Conservation (phyloP, 805 yeast species). For the Debaryomyces hansenii region DNA sequence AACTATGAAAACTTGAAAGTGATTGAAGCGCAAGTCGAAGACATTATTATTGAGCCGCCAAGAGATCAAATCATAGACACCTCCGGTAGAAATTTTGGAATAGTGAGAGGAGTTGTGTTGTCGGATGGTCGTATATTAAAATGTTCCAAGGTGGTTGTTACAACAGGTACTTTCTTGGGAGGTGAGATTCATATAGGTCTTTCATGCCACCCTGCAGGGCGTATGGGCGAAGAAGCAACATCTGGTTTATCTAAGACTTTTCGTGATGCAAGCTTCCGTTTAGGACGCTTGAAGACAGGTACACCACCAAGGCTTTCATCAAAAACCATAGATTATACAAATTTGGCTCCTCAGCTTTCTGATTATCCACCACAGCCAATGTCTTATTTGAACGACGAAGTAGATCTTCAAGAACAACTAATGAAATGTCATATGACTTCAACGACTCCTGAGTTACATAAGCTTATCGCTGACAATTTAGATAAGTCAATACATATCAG, state of each 20-base stretch:
- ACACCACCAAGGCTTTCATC: conserved; percentile 90
- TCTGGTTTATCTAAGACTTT: conserved; percentile 85
- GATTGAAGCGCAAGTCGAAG: conserved; percentile 78
- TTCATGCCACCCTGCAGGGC: conserved; percentile 79
- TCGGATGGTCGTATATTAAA: conserved; percentile 62
- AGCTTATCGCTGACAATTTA: conserved; percentile 64
- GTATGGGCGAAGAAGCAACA: conserved; percentile 91
- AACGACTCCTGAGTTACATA: conserved; percentile 76
- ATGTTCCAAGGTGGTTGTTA: conserved; percentile 73
- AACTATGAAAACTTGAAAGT: conserved; percentile 59
- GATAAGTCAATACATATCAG: conserved; percentile 86
- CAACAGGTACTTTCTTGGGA: conserved; percentile 94
- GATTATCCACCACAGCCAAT: conserved; percentile 87
- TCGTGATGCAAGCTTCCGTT: conserved; percentile 68
- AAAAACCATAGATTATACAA: conserved; percentile 64
- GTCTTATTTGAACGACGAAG: conserved; percentile 76
- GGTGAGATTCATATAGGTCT: conserved; percentile 95
- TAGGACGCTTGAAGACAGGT: conserved; percentile 94
- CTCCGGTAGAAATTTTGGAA: conserved; percentile 44
- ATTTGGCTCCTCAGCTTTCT: conserved; percentile 71
- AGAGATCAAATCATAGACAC: conserved; percentile 16
- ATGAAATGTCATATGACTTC: conserved; percentile 72
- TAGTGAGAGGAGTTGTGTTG: conserved; percentile 69
- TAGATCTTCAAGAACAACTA: conserved; percentile 57
- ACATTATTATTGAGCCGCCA: conserved; percentile 61